Evolutionary conservation across 331 rosid species (phyloP), one percentile per base, ranked within the genome.

Genomic region (Quercus tomentella): DNA sequence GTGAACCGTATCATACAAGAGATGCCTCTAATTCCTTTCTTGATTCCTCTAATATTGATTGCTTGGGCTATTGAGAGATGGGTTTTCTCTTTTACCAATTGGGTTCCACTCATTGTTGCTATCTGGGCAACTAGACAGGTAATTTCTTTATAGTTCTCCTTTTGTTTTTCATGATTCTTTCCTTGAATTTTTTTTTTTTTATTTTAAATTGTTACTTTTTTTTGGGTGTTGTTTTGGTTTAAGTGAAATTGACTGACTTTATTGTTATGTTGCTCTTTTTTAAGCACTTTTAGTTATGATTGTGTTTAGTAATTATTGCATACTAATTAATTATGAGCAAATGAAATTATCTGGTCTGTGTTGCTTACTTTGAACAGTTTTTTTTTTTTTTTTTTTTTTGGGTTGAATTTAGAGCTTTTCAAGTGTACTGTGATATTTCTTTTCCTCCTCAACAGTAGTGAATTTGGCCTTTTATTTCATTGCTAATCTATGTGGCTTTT

Each of bases 71-170:
- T 96, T 83, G 99, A 96, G 91, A 91, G 86, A 87, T 96, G 98
- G 99, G 51, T 93, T 51, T 89, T 91, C 83, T 84, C 97, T 82
- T 82, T 91, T 81, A 90, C 98, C 80, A 91, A 86, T 72, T 96
- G 98, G 98, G 89, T 96, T 85, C 97, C 94, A 37, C 82, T 96
- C 70, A 87, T 77, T n/a, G 88, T 87, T 65, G 98, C 91, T 61
- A 91, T 93, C 0, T 93, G 98, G 98, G 85, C 91, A 2, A 88
- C 97, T 70, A 16, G 87, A 35, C 99, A 96, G 99, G 99, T 92
- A 41, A 57, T 51, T 52, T 79, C 74, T 66, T 58, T 80, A 30
- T 37, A 11, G 28, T 41, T 7, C 15, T 45, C 18, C 37, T 9
- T 67, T 16, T 54, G 6, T 72, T 65, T 65, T 33, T 33, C 12